Percentiles rank a stretch among this genome's conserved stretches.
Evolutionary conservation across 148 eudicot genomes (phyloP).

Genomic region (Hydrangea macrophylla): DNA sequence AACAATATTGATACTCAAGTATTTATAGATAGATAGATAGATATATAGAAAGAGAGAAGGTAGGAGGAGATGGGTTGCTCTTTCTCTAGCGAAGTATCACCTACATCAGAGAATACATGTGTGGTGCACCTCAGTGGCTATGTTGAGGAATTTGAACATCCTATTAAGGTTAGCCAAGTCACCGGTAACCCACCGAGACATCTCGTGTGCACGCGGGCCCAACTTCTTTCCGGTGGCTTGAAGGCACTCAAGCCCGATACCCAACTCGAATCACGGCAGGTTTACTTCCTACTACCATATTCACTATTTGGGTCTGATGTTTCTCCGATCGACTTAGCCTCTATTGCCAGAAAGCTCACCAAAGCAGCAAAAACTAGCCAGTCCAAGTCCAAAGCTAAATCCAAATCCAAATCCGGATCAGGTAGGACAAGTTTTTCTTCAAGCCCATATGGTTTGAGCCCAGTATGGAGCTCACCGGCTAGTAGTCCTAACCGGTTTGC

Average conservation of each 20-base stretch:
- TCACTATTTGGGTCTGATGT: constrained; percentile 18
- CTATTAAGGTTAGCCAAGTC: constrained; percentile 24
- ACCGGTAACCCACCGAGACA: constrained; percentile 17
- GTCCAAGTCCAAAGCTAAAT: background rate
- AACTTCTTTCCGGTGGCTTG: constrained; percentile 21
- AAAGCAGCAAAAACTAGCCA: constrained; percentile 15
- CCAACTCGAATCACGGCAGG: constrained; percentile 20
- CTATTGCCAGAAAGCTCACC: constrained; percentile 27
- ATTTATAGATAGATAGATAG: no score
- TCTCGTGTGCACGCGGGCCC: constrained; percentile 29
- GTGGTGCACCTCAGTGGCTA: constrained; percentile 35
- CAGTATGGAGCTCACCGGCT: constrained; percentile 9
- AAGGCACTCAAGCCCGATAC: constrained; percentile 21
- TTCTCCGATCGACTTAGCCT: constrained; percentile 34
- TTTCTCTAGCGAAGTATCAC: constrained; percentile 15
- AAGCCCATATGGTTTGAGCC: background rate
- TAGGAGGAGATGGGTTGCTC: constrained; percentile 14
- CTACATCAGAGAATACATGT: constrained; percentile 16
- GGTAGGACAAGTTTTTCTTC: background rate
- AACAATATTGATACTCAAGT: no score
- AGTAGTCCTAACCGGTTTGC: constrained; percentile 15
- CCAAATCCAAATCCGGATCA: background rate
- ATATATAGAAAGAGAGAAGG: background rate
- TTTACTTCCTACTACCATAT: constrained; percentile 33
- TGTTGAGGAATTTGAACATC: constrained; percentile 29